These are phyloP conservation scores for Aspergillus costaricaensis DNA, from an alignment of 2,329 filamentous ascomycete genomes.

Conservation along the genomic window DNA sequence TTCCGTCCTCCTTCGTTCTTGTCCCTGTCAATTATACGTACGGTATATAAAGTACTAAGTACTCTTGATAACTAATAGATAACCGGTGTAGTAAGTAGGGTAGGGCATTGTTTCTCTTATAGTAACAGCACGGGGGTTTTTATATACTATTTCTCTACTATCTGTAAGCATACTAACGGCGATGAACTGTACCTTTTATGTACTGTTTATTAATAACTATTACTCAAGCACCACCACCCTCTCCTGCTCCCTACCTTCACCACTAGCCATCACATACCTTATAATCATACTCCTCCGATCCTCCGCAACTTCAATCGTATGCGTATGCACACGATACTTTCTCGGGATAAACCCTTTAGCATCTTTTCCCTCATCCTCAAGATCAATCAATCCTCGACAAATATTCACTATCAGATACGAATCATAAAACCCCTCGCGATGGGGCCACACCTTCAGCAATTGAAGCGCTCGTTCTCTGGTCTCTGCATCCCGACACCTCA, in stretches of 20 bases:
- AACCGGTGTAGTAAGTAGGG: too few relatives aligned
- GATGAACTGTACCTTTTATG: too few relatives aligned
- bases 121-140: too few relatives aligned
- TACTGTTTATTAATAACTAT: too few relatives aligned
- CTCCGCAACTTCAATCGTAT: background rate
- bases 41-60: too few relatives aligned
- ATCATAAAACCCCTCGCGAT: background rate
- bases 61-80: too few relatives aligned
- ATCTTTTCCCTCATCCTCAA: slow-evolving; percentile 13
- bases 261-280: background rate
- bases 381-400: slow-evolving; percentile 13
- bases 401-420: background rate
- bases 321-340: background rate
- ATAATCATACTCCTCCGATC: background rate
- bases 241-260: background rate
- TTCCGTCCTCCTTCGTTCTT: too few relatives aligned
- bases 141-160: too few relatives aligned
- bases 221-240: background rate
- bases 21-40: too few relatives aligned
- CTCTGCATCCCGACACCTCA: background rate
- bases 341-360: background rate
- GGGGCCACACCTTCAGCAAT: background rate
- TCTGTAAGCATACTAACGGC: too few relatives aligned
- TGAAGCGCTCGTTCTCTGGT: background rate
- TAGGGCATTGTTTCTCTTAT: too few relatives aligned